These are phyloP conservation scores for Kuraishia hungarica DNA, from an alignment of 805 yeast genomes.

Conservation along the genomic window DNA sequence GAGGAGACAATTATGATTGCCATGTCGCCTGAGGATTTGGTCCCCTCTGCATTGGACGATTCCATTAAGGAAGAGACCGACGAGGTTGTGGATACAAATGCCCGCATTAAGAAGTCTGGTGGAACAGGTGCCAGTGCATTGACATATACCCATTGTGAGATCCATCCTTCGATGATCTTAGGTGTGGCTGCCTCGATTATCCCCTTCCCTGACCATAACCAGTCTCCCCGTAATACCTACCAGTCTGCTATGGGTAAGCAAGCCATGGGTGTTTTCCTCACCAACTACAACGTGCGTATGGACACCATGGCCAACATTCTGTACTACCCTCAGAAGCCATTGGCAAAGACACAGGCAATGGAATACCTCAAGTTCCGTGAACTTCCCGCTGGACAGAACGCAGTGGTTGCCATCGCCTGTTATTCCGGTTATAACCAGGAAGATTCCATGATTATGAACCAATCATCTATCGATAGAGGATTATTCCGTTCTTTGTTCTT, in stretches of 20 bases:
- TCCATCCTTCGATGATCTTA: constrained; percentile 96
- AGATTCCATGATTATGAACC: constrained; percentile 99
- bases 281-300: constrained; percentile 95
- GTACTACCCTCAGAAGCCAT: constrained; percentile 95
- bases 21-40: constrained; percentile 96
- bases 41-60: constrained; percentile 38
- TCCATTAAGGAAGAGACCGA: constrained; percentile 26
- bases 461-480: constrained; percentile 94
- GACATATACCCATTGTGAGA: constrained; percentile 91
- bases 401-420: constrained; percentile 96
- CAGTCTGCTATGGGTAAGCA: constrained; percentile 99
- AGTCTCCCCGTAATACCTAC: constrained; percentile 98
- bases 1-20: constrained; percentile 98
- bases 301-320: constrained; percentile 98
- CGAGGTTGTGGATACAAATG: constrained; percentile 58
- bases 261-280: constrained; percentile 98
- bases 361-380: constrained; percentile 95
- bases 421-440: constrained; percentile 98
- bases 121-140: constrained; percentile 48
- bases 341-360: constrained; percentile 97
- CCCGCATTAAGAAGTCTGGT: constrained; percentile 62
- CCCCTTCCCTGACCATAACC: constrained; percentile 99
- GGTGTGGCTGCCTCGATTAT: constrained; percentile 98
- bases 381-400: constrained; percentile 98
- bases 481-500: constrained; percentile 91